Conservation (phyloP, 495 filamentous ascomycete genomes). For the Filosporella fistucella region DNA sequence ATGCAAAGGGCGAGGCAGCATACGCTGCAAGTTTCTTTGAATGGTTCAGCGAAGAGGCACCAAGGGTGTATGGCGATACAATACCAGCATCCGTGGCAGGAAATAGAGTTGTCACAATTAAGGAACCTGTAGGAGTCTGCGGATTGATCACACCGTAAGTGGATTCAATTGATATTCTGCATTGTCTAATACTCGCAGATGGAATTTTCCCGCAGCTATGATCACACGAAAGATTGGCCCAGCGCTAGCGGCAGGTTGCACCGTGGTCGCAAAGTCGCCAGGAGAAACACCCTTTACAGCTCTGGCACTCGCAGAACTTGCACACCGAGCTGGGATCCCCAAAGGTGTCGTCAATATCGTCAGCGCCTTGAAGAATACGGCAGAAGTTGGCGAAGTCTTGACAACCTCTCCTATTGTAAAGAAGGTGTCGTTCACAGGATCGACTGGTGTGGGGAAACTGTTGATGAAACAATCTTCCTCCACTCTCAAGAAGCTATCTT, state of each 20-base stretch:
- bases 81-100: conserved; percentile 65
- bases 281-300: conserved; percentile 83
- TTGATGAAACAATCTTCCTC: conserved; percentile 78
- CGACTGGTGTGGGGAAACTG: conserved; percentile 79
- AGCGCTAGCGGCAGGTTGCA: conserved; percentile 79
- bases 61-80: conserved; percentile 67
- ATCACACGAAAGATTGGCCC: conserved; percentile 85
- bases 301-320: conserved; percentile 77
- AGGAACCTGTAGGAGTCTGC: conserved; percentile 89
- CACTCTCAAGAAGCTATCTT: conserved; percentile 80
- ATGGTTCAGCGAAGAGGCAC: conserved; percentile 78
- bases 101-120: conserved; percentile 73
- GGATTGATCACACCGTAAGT: conserved; percentile 80
- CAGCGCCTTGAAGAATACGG: conserved; percentile 66
- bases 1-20: conserved; percentile 68
- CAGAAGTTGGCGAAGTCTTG: conserved; percentile 66
- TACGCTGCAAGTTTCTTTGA: conserved; percentile 78
- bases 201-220: conserved; percentile 96
- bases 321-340: conserved; percentile 77
- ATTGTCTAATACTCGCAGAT: conserved; percentile 28
- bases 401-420: conserved; percentile 67
- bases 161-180: background rate
- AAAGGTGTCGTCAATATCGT: conserved; percentile 82
- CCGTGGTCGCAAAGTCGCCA: conserved; percentile 79
- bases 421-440: conserved; percentile 89